A percentile compares a stretch with the other conserved stretches of the same genome.
phyloP scores from a whole-genome alignment of 257 asterid genomes.

The Avicennia marina region DNA sequence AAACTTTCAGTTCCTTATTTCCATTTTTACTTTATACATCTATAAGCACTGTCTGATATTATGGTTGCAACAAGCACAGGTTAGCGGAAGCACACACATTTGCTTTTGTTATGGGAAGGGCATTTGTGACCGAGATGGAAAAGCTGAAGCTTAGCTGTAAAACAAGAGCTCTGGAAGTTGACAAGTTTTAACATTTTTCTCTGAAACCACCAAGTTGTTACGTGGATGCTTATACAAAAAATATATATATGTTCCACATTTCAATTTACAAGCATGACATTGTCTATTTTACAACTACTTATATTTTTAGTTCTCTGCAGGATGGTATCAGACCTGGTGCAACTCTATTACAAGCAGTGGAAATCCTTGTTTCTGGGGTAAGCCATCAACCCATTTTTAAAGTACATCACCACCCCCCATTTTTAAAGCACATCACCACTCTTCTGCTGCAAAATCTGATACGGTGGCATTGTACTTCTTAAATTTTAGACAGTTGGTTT shows the following conservation, averaged over 20 bases:
- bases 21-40: neutral
- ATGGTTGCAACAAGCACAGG: conserved; percentile 37
- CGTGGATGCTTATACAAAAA: conserved; percentile 5
- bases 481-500: too few species aligned
- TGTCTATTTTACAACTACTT: conserved; percentile 21
- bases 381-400: conserved; percentile 21
- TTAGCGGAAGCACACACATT: conserved; percentile 95
- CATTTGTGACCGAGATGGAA: conserved; percentile 92
- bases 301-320: conserved; percentile 43
- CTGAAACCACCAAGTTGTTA: conserved; percentile 74
- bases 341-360: conserved; percentile 84
- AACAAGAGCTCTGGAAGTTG: conserved; percentile 84
- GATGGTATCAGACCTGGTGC: conserved; percentile 89
- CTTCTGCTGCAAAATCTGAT: too few species aligned
- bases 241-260: neutral
- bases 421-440: too few species aligned
- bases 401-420: neutral
- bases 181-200: conserved; percentile 72
- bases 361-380: conserved; percentile 95
- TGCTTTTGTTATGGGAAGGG: conserved; percentile 97
- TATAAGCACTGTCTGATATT: neutral
- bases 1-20: neutral
- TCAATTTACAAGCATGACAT: neutral
- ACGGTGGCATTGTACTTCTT: too few species aligned
- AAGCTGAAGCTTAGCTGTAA: conserved; percentile 94